A percentile compares a stretch with the other conserved stretches of the same genome.
These are phyloP conservation scores for Candida frijolesensis DNA, from an alignment of 1,139 yeast genomes.

Conservation along the genomic window DNA sequence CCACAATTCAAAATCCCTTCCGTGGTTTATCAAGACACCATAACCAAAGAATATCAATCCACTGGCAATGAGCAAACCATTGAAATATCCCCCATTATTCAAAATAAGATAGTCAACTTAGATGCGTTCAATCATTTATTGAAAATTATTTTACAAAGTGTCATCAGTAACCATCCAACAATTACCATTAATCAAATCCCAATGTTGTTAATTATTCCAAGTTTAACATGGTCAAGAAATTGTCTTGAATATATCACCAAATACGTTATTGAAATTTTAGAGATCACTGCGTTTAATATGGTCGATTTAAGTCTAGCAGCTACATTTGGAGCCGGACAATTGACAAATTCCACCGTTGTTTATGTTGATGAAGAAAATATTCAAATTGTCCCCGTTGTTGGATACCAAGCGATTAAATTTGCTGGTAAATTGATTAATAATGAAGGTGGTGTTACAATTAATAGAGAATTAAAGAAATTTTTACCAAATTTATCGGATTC, in stretches of 20 bases:
- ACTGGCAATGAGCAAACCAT: slow-evolving; percentile 26
- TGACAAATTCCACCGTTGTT: slow-evolving; percentile 66
- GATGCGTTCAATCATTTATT: slow-evolving; percentile 73
- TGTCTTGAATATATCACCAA: slow-evolving; percentile 72
- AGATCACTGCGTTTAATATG: slow-evolving; percentile 72
- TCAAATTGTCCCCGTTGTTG: slow-evolving; percentile 78
- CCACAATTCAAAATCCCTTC: slow-evolving; percentile 80
- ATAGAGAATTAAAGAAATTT: slow-evolving; percentile 47
- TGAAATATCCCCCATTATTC: slow-evolving; percentile 62
- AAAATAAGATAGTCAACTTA: slow-evolving; percentile 65
- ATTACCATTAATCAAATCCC: slow-evolving; percentile 51
- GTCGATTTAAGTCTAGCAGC: slow-evolving; percentile 72
- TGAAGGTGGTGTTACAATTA: slow-evolving; percentile 67
- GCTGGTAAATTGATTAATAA: slow-evolving; percentile 51
- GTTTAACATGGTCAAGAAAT: slow-evolving; percentile 67
- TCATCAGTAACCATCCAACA: slow-evolving; percentile 52
- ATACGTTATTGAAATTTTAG: slow-evolving; percentile 72
- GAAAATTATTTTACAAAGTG: slow-evolving; percentile 60
- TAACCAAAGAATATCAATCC: slow-evolving; percentile 43
- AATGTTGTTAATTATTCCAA: slow-evolving; percentile 59
- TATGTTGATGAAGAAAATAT: slow-evolving; percentile 79
- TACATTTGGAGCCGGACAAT: slow-evolving; percentile 68
- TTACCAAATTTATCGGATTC: slow-evolving; percentile 59
- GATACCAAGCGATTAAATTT: slow-evolving; percentile 60
- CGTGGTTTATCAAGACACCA: slow-evolving; percentile 60